Conservation (phyloP, 2,329 filamentous ascomycete species). For the Colletotrichum eleusines region DNA sequence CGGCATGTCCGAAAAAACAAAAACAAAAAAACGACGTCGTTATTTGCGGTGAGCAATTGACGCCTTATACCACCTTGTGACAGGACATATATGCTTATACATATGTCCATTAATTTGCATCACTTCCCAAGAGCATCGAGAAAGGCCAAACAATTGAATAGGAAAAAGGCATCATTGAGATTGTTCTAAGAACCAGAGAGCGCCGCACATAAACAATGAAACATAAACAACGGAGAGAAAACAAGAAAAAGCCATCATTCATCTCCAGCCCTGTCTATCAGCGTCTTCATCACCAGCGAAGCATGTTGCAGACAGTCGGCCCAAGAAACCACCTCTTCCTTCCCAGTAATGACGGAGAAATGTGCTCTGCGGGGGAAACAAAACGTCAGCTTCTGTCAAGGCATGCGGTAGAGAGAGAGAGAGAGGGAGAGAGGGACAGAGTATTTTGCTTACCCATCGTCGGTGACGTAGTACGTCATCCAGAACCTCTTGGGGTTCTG, state of each 20-base stretch:
- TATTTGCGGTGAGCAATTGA: too few species aligned
- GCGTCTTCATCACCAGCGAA: constrained; percentile 1
- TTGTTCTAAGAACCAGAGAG: background rate
- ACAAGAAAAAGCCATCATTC: background rate
- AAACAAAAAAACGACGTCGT: too few species aligned
- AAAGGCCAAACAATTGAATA: too few species aligned
- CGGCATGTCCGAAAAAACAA: too few species aligned
- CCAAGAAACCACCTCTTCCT: constrained; percentile 9
- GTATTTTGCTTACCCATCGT: background rate
- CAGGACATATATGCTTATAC: too few species aligned
- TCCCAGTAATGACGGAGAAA: constrained; percentile 4
- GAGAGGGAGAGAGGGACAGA: too few species aligned
- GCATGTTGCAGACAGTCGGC: constrained; percentile 8
- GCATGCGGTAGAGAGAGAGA: too few species aligned
- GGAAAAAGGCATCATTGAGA: too few species aligned
- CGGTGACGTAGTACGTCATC: constrained; percentile 14
- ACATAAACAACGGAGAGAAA: too few species aligned
- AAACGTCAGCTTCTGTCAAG: background rate
- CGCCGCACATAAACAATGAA: background rate
- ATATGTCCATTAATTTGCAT: too few species aligned
- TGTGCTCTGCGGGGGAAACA: background rate
- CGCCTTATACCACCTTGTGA: too few species aligned
- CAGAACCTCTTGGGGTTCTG: constrained; percentile 13
- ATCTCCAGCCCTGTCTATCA: constrained; percentile 2
- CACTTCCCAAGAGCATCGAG: too few species aligned